Evolutionary conservation across 2,329 filamentous ascomycete species (phyloP).

Genomic region (Diaporthe amygdali): DNA sequence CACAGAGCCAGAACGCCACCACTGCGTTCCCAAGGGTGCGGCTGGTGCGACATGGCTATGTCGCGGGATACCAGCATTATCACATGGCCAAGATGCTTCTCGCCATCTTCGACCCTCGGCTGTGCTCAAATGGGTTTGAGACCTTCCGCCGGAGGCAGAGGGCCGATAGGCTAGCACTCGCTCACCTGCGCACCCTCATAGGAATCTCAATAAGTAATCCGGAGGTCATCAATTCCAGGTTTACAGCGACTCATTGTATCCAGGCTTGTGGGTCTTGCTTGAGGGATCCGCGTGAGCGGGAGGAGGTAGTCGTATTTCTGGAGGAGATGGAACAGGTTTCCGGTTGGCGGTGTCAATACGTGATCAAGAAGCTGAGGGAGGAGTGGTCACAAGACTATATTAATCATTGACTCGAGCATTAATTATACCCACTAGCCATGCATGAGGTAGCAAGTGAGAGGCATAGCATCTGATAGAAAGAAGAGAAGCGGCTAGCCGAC

Average conservation of each 20-base stretch:
- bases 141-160: constrained; percentile 28
- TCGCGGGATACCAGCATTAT: constrained; percentile 45
- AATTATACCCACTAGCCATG: neutral
- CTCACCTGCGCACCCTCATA: constrained; percentile 31
- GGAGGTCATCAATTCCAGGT: constrained; percentile 30
- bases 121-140: constrained; percentile 31
- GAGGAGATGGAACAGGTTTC: neutral
- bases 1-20: neutral
- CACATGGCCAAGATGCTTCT: constrained; percentile 44
- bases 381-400: constrained; percentile 4
- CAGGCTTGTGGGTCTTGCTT: neutral
- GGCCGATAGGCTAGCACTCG: constrained; percentile 30
- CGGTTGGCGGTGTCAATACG: constrained; percentile 4
- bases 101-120: constrained; percentile 42
- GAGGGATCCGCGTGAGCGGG: constrained; percentile 3
- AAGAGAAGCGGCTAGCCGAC: neutral
- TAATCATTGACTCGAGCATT: neutral
- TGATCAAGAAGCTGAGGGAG: constrained; percentile 4
- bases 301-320: neutral
- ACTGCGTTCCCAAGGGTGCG: constrained; percentile 26
- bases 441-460: neutral
- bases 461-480: neutral
- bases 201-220: constrained; percentile 35
- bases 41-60: constrained; percentile 27
- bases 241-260: constrained; percentile 32